Evolutionary conservation across 2,329 filamentous ascomycete genomes (phyloP).

Genomic region (Ascochyta koolunga): DNA sequence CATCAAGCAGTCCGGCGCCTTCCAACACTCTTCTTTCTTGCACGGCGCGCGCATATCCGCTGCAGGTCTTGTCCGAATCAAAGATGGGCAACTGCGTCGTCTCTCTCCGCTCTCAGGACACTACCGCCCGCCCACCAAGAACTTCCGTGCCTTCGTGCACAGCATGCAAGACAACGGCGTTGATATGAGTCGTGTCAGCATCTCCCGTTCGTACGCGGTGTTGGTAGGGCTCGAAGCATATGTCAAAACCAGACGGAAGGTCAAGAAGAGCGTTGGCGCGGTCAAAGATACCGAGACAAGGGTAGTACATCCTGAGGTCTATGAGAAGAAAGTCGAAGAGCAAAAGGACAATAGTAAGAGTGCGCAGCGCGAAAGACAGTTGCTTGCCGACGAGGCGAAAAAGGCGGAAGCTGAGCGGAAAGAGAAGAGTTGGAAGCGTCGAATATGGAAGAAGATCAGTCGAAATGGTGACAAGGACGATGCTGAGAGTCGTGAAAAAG

Average conservation of each 20-base stretch:
- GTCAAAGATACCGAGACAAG: slow-evolving; percentile 63
- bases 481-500: slow-evolving; percentile 23
- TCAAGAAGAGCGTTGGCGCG: slow-evolving; percentile 62
- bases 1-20: slow-evolving; percentile 86
- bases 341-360: slow-evolving; percentile 64
- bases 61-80: slow-evolving; percentile 84
- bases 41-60: slow-evolving; percentile 81
- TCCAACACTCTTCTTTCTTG: slow-evolving; percentile 90
- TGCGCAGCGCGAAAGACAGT: slow-evolving; percentile 66
- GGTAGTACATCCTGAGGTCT: slow-evolving; percentile 66
- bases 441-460: slow-evolving; percentile 39
- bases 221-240: slow-evolving; percentile 84
- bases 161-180: slow-evolving; percentile 74
- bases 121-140: slow-evolving; percentile 81
- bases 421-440: slow-evolving; percentile 38
- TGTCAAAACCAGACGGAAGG: slow-evolving; percentile 68
- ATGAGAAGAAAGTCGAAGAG: slow-evolving; percentile 53
- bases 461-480: slow-evolving; percentile 24
- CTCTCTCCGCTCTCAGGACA: slow-evolving; percentile 75
- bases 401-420: slow-evolving; percentile 54
- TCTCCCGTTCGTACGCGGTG: slow-evolving; percentile 82
- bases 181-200: slow-evolving; percentile 78
- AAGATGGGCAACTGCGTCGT: slow-evolving; percentile 75
- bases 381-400: slow-evolving; percentile 48
- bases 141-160: slow-evolving; percentile 82